Percentiles rank a stretch among this genome's conserved stretches.
Evolutionary conservation across 257 asterid species (phyloP).

Genomic region (Solanum bulbocastanum): DNA sequence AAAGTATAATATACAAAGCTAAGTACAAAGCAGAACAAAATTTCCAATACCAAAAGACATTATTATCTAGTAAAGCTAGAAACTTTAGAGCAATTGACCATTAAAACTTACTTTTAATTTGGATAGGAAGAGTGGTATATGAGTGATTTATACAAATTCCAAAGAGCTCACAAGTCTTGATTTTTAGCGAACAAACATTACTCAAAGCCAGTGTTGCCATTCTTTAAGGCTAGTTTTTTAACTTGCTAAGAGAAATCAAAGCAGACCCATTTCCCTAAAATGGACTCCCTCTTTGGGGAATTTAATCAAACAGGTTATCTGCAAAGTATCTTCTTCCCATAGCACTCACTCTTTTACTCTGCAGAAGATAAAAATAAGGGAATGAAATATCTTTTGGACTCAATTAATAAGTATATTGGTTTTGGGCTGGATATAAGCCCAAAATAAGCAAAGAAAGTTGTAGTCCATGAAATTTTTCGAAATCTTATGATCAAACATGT

Average conservation of each 20-base stretch:
- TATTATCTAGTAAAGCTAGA: background rate
- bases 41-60: background rate
- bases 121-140: conserved; percentile 11
- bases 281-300: background rate
- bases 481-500: background rate
- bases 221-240: background rate
- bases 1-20: background rate
- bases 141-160: conserved; percentile 26
- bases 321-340: background rate
- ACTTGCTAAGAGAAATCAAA: background rate
- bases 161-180: conserved; percentile 32
- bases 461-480: too few species aligned
- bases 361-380: too few species aligned
- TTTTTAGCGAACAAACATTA: conserved; percentile 21
- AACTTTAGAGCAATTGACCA: background rate
- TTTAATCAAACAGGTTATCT: conserved; percentile 32
- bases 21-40: background rate
- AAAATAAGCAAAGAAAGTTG: background rate
- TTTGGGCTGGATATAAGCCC: background rate
- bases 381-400: background rate
- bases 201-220: conserved; percentile 20
- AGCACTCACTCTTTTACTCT: background rate
- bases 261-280: background rate
- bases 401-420: background rate
- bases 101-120: conserved; percentile 27